Evolutionary conservation across 2,329 filamentous ascomycete species (phyloP).

Genomic region (Colletotrichum melonis): DNA sequence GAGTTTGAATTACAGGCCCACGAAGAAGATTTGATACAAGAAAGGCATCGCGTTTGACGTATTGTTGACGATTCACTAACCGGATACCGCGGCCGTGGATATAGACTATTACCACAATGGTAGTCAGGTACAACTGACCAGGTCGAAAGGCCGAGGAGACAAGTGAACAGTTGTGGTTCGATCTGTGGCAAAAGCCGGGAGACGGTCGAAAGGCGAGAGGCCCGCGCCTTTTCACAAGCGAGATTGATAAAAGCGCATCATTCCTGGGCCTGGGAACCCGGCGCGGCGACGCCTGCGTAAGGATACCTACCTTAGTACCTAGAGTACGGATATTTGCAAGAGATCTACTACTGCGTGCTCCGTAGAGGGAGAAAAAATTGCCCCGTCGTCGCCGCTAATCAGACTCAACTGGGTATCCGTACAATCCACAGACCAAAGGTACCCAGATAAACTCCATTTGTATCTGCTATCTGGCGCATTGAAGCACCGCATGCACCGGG

Average conservation of each 20-base stretch:
- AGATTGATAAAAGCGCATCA: constrained; percentile 36
- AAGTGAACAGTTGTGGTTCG: constrained; percentile 30
- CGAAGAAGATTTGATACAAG: not conserved
- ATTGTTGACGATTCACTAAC: not conserved
- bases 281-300: not conserved
- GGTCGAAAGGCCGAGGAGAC: not conserved
- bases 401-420: constrained; percentile 11
- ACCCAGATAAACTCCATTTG: not conserved
- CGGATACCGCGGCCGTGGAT: not conserved
- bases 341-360: not conserved
- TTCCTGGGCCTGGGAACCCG: constrained; percentile 25
- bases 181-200: constrained; percentile 34
- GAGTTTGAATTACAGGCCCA: not conserved
- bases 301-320: not conserved
- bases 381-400: constrained; percentile 29
- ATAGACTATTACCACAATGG: not conserved
- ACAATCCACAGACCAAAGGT: not conserved
- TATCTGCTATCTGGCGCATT: not conserved
- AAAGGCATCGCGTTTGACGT: not conserved
- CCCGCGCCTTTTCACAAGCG: constrained; percentile 35
- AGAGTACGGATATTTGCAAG: not conserved
- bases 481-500: not conserved
- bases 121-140: not conserved
- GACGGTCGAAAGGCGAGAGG: constrained; percentile 35
- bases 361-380: constrained; percentile 24